These are phyloP conservation scores for Discostella stelligera DNA, from an alignment of 352 stramenopile species.

Conservation along the genomic window DNA sequence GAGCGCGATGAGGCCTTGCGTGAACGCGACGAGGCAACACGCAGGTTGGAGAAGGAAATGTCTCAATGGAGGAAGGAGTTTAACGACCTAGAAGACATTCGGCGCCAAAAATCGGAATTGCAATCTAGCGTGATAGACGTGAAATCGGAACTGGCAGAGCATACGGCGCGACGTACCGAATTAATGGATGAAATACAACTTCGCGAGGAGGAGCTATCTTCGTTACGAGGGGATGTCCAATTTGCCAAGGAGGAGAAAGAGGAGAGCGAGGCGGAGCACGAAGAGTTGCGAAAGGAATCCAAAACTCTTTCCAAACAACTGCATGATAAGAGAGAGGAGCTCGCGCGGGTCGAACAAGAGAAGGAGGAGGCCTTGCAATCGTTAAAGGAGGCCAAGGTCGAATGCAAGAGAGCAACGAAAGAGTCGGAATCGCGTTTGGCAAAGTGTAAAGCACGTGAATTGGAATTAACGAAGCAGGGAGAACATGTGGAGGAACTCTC, in stretches of 20 bases:
- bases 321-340: slow-evolving; percentile 15
- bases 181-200: slow-evolving; percentile 31
- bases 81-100: not conserved
- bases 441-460: slow-evolving; percentile 25
- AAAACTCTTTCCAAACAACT: slow-evolving; percentile 17
- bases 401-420: slow-evolving; percentile 20
- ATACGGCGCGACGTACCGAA: slow-evolving; percentile 9
- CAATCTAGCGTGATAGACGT: not conserved
- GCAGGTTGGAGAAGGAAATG: not conserved
- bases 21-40: not conserved
- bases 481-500: slow-evolving; percentile 21
- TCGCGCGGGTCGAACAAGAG: slow-evolving; percentile 15
- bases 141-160: slow-evolving; percentile 19
- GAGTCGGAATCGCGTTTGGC: slow-evolving; percentile 13
- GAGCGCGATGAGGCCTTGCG: not conserved
- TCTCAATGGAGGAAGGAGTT: not conserved
- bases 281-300: slow-evolving; percentile 15
- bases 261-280: slow-evolving; percentile 23
- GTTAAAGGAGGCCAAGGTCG: slow-evolving; percentile 18
- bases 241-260: slow-evolving; percentile 43
- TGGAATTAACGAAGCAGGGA: slow-evolving; percentile 20
- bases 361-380: slow-evolving; percentile 19
- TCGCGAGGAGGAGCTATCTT: slow-evolving; percentile 36
- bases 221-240: slow-evolving; percentile 34
- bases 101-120: slow-evolving; percentile 4